phyloP scores from a whole-genome alignment of 169 alveolate species.

The Toxoplasma gondii region DNA sequence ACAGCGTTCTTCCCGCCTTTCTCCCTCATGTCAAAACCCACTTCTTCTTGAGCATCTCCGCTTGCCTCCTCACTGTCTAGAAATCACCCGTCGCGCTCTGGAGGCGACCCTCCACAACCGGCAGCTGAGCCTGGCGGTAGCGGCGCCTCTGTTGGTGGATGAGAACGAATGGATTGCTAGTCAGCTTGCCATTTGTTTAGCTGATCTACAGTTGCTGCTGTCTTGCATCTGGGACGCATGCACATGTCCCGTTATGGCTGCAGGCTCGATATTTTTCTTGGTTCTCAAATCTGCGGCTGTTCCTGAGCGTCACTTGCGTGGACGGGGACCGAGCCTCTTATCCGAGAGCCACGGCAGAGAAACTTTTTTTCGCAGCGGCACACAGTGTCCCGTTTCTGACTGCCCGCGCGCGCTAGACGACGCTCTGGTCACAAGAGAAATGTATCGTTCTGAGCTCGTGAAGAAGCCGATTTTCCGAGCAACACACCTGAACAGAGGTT shows the following conservation, averaged over 20 bases:
- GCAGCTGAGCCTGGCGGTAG: not conserved
- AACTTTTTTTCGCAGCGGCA: not conserved
- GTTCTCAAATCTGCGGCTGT: not conserved
- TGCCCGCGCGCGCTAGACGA: not conserved
- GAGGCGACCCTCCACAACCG: slow-evolving; percentile 8
- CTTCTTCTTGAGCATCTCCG: not conserved
- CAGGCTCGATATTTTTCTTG: not conserved
- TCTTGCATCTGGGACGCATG: slow-evolving; percentile 32
- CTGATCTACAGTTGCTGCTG: slow-evolving; percentile 9
- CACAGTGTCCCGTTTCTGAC: too few relatives aligned
- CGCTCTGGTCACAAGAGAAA: not conserved
- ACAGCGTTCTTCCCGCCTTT: too few relatives aligned
- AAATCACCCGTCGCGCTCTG: not conserved
- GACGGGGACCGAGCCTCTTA: not conserved
- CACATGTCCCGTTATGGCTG: slow-evolving; percentile 11
- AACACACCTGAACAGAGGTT: not conserved
- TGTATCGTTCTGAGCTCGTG: not conserved
- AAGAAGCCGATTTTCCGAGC: not conserved
- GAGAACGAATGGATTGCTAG: slow-evolving; percentile 13
- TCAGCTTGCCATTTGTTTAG: not conserved
- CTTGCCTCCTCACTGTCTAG: not conserved
- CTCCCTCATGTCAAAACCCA: not conserved
- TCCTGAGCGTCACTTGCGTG: not conserved
- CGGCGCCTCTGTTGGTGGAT: slow-evolving; percentile 14
- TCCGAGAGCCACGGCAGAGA: not conserved